Evolutionary conservation across 2,329 filamentous ascomycete genomes (phyloP), one percentile per base, ranked within the genome.

Genomic region (Diaporthe ampelina): DNA sequence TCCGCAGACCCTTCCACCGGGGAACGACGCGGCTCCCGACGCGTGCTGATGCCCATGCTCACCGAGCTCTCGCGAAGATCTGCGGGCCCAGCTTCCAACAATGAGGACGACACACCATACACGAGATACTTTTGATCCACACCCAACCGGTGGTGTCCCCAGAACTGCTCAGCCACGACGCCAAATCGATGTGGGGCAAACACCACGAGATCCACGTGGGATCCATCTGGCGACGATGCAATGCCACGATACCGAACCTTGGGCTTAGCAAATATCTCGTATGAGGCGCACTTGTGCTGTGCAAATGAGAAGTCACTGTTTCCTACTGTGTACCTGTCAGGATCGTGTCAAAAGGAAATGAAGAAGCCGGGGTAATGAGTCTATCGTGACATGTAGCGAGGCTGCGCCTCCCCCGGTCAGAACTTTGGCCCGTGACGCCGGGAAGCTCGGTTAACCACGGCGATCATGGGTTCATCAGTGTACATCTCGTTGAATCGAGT

Each of bases 111-210:
- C 26, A 37, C 45, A n/a, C 40, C 11, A 15, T 24, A 63, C 13
- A 54, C 57, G 19, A 63, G 37, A 24, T 2, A 35, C 15, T 43
- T 43, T 13, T 9, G 57, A 35, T 56, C 57, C 57, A 54, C 70
- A 19, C 4, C 6, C 35, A 21, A 24, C 13, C 57, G 48, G 7
- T 37, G 9, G 45, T 68, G 48, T 45, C 7, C 45, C n/a, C 63
- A 40, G 24, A 13, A 63, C 35, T 35, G 32, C 56, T 35, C 57
- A 63, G 70, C 70, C 70, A 43, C 70, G 45, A 56, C 48, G 37
- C 40, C 17, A 19, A 24, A 35, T 63, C 48, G 24, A 32, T 63
- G 57, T 61, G 70, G 70, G 37, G 70, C 57, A 52, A 24, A 24
- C 26, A 24, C n/a, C 52, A 57, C 40, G 29, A 61, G 32, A 48